phyloP scores from a whole-genome alignment of 2,329 filamentous ascomycete genomes.

The Curvularia eragrostidis region DNA sequence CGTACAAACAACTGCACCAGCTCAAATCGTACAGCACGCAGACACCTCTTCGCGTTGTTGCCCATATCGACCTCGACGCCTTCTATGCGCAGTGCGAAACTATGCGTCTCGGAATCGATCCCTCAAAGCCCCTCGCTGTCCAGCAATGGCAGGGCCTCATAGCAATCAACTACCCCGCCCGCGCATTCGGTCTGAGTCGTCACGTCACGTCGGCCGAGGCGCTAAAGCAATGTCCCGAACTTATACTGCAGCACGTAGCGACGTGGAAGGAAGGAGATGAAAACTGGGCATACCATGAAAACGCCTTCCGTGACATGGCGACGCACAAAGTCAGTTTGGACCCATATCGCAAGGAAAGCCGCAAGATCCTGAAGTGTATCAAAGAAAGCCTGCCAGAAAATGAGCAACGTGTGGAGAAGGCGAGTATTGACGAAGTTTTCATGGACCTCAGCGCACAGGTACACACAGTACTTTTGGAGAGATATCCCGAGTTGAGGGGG shows the following conservation, averaged over 20 bases:
- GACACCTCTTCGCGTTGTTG: constrained; percentile 83
- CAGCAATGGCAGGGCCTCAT: constrained; percentile 97
- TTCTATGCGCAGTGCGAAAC: constrained; percentile 97
- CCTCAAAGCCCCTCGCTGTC: constrained; percentile 84
- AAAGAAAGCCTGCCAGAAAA: constrained; percentile 72
- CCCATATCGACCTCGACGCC: constrained; percentile 93
- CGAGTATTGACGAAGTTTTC: constrained; percentile 94
- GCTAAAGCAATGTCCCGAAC: constrained; percentile 80
- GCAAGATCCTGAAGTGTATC: constrained; percentile 79
- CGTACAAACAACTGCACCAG: constrained; percentile 80
- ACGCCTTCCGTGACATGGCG: constrained; percentile 78
- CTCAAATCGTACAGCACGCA: constrained; percentile 73
- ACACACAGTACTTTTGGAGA: constrained; percentile 73
- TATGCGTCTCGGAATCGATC: constrained; percentile 76
- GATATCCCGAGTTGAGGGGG: constrained; percentile 74
- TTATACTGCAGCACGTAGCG: constrained; percentile 90
- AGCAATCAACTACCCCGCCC: constrained; percentile 93
- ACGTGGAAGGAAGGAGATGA: constrained; percentile 93
- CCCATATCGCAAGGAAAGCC: constrained; percentile 84
- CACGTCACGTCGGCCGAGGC: constrained; percentile 83
- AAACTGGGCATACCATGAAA: constrained; percentile 87
- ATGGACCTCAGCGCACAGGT: constrained; percentile 88
- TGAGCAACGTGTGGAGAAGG: constrained; percentile 84
- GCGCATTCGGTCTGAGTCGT: constrained; percentile 77
- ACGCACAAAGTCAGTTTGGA: constrained; percentile 95